A percentile compares a stretch with the other conserved stretches of the same genome.
These are phyloP conservation scores for Cyberlindnera misumaiensis DNA, from an alignment of 805 yeast genomes.

Conservation along the genomic window DNA sequence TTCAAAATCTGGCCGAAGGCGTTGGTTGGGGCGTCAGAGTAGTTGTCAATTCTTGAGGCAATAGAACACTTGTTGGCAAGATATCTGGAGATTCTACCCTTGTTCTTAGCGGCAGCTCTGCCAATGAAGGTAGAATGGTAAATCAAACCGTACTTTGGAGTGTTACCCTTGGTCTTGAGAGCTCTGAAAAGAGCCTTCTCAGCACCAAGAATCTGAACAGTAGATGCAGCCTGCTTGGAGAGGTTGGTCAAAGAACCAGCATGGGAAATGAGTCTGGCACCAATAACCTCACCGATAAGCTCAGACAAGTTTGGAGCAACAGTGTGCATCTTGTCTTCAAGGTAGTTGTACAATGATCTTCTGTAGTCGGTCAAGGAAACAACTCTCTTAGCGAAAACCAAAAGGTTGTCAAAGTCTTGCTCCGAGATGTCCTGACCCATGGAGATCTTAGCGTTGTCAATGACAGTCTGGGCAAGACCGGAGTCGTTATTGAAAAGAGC, in stretches of 20 bases:
- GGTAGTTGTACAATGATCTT: slow-evolving; percentile 71
- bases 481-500: slow-evolving; percentile 79
- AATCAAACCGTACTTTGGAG: slow-evolving; percentile 96
- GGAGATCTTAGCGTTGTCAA: slow-evolving; percentile 92
- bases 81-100: slow-evolving; percentile 98
- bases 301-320: slow-evolving; percentile 97
- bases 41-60: slow-evolving; percentile 97
- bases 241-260: slow-evolving; percentile 96
- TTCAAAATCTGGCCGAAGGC: slow-evolving; percentile 87
- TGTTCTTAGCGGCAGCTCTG: slow-evolving; percentile 93
- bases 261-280: slow-evolving; percentile 96
- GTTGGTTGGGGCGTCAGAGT: slow-evolving; percentile 88
- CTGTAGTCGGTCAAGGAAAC: slow-evolving; percentile 90
- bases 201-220: slow-evolving; percentile 98
- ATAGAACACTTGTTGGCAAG: slow-evolving; percentile 98
- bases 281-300: slow-evolving; percentile 97
- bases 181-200: slow-evolving; percentile 99
- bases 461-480: slow-evolving; percentile 82
- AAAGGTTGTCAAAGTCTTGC: slow-evolving; percentile 86
- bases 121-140: slow-evolving; percentile 97
- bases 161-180: slow-evolving; percentile 95
- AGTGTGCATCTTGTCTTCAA: slow-evolving; percentile 92
- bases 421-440: slow-evolving; percentile 99
- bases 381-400: slow-evolving; percentile 89
- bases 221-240: slow-evolving; percentile 98